Conservation (phyloP, 768 basidiomycete species). For the Wakefieldia striispora region DNA sequence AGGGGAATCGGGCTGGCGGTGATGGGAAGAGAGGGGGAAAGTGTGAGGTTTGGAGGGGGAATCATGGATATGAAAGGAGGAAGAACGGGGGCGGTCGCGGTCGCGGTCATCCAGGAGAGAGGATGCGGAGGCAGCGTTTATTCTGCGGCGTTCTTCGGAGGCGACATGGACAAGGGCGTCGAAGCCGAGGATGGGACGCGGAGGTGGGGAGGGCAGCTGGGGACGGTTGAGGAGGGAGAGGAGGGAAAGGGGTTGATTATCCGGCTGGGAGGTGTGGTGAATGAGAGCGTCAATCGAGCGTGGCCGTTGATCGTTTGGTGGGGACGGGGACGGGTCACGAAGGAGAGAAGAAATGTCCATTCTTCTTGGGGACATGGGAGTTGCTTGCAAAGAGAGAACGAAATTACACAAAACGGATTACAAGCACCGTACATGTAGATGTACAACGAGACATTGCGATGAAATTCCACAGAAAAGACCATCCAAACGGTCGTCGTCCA, state of each 20-base stretch:
- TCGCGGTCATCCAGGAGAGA: not conserved
- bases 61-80: slow-evolving; percentile 24
- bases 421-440: no score
- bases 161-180: slow-evolving; percentile 74
- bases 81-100: no score
- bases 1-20: not conserved
- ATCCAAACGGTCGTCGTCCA: slow-evolving; percentile 60
- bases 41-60: slow-evolving; percentile 6
- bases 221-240: slow-evolving; percentile 20
- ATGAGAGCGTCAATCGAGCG: slow-evolving; percentile 1
- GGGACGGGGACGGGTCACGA: slow-evolving; percentile 33
- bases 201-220: not conserved
- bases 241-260: slow-evolving; percentile 15
- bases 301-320: no score
- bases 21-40: no score
- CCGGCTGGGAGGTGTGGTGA: not conserved
- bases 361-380: slow-evolving; percentile 57
- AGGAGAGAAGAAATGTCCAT: slow-evolving; percentile 77
- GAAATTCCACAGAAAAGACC: slow-evolving; percentile 58
- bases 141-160: slow-evolving; percentile 58
- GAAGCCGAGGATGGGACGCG: slow-evolving; percentile 36
- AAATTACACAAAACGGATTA: slow-evolving; percentile 2
- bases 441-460: slow-evolving; percentile 94
- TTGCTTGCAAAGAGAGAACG: not conserved
- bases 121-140: slow-evolving; percentile 28